phyloP scores from a whole-genome alignment of 345 rosid genomes.

The Salix purpurea region DNA sequence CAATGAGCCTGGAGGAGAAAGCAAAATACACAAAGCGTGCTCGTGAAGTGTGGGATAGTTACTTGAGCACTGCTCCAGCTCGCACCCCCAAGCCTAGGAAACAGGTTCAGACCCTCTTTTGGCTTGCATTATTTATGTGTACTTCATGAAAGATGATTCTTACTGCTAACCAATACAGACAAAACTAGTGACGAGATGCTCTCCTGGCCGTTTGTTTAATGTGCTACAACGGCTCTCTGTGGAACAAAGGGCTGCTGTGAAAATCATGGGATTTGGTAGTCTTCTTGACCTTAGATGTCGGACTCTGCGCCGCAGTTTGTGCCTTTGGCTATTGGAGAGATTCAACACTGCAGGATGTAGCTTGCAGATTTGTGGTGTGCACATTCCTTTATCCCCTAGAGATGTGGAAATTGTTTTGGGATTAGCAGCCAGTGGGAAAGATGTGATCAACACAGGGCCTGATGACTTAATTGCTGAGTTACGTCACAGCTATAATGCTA shows the following conservation, averaged over 20 bases:
- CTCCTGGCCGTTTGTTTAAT: conserved; percentile 47
- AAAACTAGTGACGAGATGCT: conserved; percentile 46
- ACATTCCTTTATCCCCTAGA: conserved; percentile 35
- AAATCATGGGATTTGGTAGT: conserved; percentile 45
- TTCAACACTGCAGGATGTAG: conserved; percentile 32
- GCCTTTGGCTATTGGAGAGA: conserved; percentile 51
- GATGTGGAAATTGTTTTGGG: conserved; percentile 51
- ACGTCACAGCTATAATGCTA: conserved; percentile 41
- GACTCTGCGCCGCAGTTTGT: conserved; percentile 46
- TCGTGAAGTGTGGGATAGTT: conserved; percentile 48
- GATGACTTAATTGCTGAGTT: conserved; percentile 39
- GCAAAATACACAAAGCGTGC: conserved; percentile 41
- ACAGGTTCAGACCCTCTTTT: conserved; percentile 29
- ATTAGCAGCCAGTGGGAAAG: conserved; percentile 44
- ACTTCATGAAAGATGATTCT: conserved; percentile 7
- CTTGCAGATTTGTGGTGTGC: conserved; percentile 40
- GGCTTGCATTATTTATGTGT: background rate
- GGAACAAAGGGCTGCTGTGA: conserved; percentile 38
- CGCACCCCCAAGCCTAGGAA: conserved; percentile 37
- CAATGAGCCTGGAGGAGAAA: conserved; percentile 44
- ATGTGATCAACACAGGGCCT: conserved; percentile 48
- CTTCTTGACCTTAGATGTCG: conserved; percentile 39
- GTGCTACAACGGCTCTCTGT: conserved; percentile 39
- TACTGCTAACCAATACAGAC: conserved; percentile 32
- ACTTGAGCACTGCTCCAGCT: conserved; percentile 40